Evolutionary conservation across 2,329 filamentous ascomycete genomes (phyloP), one percentile per base, ranked within the genome.

Genomic region (Neopestalotiopsis sp.): DNA sequence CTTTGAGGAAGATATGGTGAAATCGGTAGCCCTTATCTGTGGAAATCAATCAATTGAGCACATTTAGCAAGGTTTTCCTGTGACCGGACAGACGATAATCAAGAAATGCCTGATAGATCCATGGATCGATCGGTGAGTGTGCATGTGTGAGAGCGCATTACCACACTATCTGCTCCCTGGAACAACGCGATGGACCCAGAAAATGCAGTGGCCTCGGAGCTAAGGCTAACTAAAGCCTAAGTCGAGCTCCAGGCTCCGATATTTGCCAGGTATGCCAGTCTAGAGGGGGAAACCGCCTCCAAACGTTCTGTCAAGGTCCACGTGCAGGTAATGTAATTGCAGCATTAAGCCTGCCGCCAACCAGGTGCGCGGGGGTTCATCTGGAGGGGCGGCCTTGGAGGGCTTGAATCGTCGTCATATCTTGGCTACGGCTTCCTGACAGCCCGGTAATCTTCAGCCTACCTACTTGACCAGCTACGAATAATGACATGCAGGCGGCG

Each of bases 1-100:
- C 68, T 69, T 71, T 72, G 70, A 70, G 17, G 70, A 73, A 67
- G 75, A 63, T 74, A 77, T 77, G 72, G 72, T 78, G 73, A 65
- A 65, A 59, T 24, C 30, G n/a, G 30, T 30, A 34, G 57, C 45
- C 45, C 45, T 53, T 53, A 53, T 53, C 45, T 59, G 30, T 24
- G 57, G 57, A 20, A 17, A 34, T 34, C 57, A 14, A 59, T 59
- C 57, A 30, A 34, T 59, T 30, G 57, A 30, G 24, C 24, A 59
- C 57, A 28, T 59, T 56, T 59, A 34, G 57, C 24, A 53, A 53
- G 45, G 45, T 53, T 53, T 53, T 20, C 45, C 45, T 24, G 45
- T 53, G 45, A 53, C 45, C 45, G 17, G 45, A 20, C 20, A n/a
- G 45, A 53, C 45, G 20, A 53, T 20, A 53, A n/a, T 38, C 34